Evolutionary conservation across 306 rosid genomes (phyloP), one percentile per base, ranked within the genome.

Genomic region (Argentina anserina): DNA sequence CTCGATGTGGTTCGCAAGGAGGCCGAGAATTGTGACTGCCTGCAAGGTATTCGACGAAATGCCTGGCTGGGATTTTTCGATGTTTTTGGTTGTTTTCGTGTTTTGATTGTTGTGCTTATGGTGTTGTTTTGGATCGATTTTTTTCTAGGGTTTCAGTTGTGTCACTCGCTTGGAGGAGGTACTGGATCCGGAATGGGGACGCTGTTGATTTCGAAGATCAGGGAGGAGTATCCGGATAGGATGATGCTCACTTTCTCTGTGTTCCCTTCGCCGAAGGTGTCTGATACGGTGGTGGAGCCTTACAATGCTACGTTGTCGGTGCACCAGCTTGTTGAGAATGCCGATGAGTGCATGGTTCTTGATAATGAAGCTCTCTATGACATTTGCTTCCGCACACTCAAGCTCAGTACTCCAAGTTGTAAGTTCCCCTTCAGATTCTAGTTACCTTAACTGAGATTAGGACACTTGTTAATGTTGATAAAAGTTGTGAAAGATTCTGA

Each of bases 181-280:
- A 89, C 96, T 13, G 96, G 96, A 33, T 89, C 96, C 21, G 96
- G 96, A 7, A 89, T 89, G 96, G 96, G 96, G 31, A 89, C 96
- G 9, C 86, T 89, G 13, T 65, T 89, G 92, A 89, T 89, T 77
- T 80, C 96, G 47, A 89, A 88, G 71, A 86, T 88, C 78, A 81
- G 90, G 60, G 92, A 88, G 61, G 92, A 88, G 68, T 88, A 83
- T 40, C 92, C 92, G 0, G 92, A 85, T 29, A 69, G 92, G 31
- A 88, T 88, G 92, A 88, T 88, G 92, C 88, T 88, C 56, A 88
- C 92, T 14, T 88, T 88, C 81, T 88, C 92, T 0, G 92, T 86
- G 11, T 86, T 86, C 17, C 89, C 89, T 0, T 88, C 84, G 1
- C 89, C 85, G 0, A 86, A 86, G 63, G 90, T 86, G 3, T 86